Conservation (phyloP, 345 rosid genomes). For the Linum lewisii region DNA sequence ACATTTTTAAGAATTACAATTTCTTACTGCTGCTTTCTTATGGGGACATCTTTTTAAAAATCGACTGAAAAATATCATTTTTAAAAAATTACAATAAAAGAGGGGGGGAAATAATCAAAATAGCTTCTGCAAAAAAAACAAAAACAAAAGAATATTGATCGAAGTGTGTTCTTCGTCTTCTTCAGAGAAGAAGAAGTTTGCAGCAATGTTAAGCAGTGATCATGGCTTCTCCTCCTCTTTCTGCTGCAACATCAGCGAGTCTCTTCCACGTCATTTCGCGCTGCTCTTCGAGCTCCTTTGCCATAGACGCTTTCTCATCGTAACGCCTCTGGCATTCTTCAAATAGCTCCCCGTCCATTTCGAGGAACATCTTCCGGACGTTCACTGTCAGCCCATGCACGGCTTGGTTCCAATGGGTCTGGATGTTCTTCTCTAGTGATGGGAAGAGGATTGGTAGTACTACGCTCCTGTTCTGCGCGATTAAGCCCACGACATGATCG, state of each 20-base stretch:
- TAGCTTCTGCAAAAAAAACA: neutral
- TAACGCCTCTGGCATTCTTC: slow-evolving; percentile 2
- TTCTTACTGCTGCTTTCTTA: neutral
- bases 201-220: neutral
- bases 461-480: slow-evolving; percentile 3
- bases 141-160: neutral
- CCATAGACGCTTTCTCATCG: slow-evolving; percentile 1
- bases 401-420: slow-evolving; percentile 7
- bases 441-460: slow-evolving; percentile 6
- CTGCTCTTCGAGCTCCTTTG: neutral
- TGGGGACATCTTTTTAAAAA: neutral
- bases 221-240: neutral
- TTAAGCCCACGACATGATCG: slow-evolving; percentile 2
- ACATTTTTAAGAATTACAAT: neutral
- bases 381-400: slow-evolving; percentile 3
- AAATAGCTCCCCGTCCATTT: slow-evolving; percentile 3
- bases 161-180: neutral
- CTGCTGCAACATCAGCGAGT: neutral
- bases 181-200: neutral
- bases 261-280: slow-evolving; percentile 4
- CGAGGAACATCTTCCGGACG: slow-evolving; percentile 7
- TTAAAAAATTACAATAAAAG: neutral
- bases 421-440: slow-evolving; percentile 7
- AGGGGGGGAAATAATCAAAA: neutral
- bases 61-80: neutral